These are phyloP conservation scores for Nicotiana paniculata DNA, from an alignment of 257 asterid genomes.

Conservation along the genomic window DNA sequence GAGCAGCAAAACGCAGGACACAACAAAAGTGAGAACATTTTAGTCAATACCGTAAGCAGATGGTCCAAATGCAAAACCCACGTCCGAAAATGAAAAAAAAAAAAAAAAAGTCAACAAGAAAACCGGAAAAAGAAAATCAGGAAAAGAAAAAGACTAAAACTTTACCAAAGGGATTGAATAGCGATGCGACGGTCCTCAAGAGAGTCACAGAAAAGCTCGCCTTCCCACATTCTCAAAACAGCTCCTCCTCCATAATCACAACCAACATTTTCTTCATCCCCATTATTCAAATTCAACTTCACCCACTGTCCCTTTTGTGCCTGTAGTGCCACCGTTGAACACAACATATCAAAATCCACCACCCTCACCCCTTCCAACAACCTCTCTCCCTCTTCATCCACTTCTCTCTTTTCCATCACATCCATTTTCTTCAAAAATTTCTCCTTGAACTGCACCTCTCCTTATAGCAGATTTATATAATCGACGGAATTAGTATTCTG, in stretches of 20 bases:
- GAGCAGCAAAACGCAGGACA: background rate
- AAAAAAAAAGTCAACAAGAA: background rate
- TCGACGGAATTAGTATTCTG: background rate
- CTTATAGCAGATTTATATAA: background rate
- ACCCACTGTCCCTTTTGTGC: constrained; percentile 69
- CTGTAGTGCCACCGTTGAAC: constrained; percentile 87
- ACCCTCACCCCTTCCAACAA: constrained; percentile 50
- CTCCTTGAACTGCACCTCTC: background rate
- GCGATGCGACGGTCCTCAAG: constrained; percentile 70
- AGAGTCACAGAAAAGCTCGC: constrained; percentile 71
- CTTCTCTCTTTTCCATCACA: constrained; percentile 31
- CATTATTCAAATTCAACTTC: constrained; percentile 28
- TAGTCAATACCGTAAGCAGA: background rate
- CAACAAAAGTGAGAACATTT: background rate
- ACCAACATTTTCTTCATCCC: constrained; percentile 20
- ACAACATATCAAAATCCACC: constrained; percentile 82
- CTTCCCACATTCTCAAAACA: constrained; percentile 94
- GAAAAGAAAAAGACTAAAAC: background rate
- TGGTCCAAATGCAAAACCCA: background rate
- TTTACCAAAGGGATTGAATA: constrained; percentile 72
- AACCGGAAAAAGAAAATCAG: background rate
- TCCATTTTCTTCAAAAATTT: constrained; percentile 24
- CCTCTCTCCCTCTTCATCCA: constrained; percentile 43
- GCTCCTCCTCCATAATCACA: constrained; percentile 46
- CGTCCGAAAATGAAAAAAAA: background rate